Conservation (phyloP, 441 rosid genomes). For the Mallotus japonicus region DNA sequence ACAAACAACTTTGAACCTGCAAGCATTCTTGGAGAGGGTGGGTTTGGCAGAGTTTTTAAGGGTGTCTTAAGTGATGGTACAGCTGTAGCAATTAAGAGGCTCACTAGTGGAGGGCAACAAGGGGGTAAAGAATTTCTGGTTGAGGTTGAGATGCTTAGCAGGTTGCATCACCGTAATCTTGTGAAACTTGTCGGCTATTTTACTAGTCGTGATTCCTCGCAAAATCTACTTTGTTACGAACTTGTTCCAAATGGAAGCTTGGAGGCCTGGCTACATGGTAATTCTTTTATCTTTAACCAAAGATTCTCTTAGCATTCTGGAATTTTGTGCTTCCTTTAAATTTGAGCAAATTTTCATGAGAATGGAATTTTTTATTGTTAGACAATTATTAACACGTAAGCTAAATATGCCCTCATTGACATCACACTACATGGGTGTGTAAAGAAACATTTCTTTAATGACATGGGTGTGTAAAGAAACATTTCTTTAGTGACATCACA, state of each 20-base stretch:
- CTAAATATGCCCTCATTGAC: background rate
- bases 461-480: too few relatives aligned
- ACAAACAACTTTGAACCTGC: slow-evolving; percentile 79
- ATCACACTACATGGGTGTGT: background rate
- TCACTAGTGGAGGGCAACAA: slow-evolving; percentile 84
- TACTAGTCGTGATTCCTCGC: slow-evolving; percentile 80
- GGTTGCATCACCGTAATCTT: slow-evolving; percentile 98
- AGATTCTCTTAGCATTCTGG: slow-evolving; percentile 8
- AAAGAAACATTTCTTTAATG: background rate
- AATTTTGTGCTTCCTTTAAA: slow-evolving; percentile 9
- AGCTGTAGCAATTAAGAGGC: slow-evolving; percentile 94
- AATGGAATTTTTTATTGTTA: background rate
- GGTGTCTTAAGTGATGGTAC: slow-evolving; percentile 96
- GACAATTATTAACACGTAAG: background rate
- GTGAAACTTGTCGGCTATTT: slow-evolving; percentile 96
- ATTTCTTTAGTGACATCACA: background rate
- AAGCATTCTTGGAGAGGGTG: slow-evolving; percentile 94
- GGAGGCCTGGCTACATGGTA: slow-evolving; percentile 97
- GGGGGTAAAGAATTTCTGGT: slow-evolving; percentile 92
- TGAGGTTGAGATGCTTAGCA: slow-evolving; percentile 98
- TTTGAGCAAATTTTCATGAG: background rate
- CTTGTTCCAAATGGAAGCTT: slow-evolving; percentile 96
- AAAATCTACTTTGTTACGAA: slow-evolving; percentile 87
- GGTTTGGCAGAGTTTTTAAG: slow-evolving; percentile 92
- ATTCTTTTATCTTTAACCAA: slow-evolving; percentile 14